Conservation (phyloP, 208 protist species). For the Leishmania tarentolae region DNA sequence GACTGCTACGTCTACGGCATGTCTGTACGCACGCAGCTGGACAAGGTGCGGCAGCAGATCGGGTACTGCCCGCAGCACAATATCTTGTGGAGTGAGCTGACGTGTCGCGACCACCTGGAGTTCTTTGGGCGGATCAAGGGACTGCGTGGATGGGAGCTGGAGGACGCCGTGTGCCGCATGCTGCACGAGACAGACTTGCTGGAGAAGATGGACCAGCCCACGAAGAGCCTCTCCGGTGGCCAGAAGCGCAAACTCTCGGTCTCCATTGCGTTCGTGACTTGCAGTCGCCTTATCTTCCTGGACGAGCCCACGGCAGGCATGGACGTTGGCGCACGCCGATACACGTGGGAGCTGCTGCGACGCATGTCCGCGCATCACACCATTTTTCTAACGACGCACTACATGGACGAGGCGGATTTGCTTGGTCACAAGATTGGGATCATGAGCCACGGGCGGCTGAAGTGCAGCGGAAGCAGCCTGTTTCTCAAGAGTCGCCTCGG, state of each 20-base stretch:
- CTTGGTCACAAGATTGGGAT: slow-evolving; percentile 94
- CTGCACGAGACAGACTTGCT: slow-evolving; percentile 55
- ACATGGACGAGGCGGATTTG: slow-evolving; percentile 98
- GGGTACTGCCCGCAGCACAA: slow-evolving; percentile 70
- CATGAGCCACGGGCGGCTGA: slow-evolving; percentile 67
- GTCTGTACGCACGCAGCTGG: slow-evolving; percentile 60
- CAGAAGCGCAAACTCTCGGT: slow-evolving; percentile 92
- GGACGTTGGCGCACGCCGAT: slow-evolving; percentile 80
- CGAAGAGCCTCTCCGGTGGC: slow-evolving; percentile 67
- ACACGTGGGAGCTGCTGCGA: slow-evolving; percentile 82
- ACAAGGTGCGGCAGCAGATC: slow-evolving; percentile 64
- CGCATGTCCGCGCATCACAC: slow-evolving; percentile 46
- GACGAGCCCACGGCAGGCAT: slow-evolving; percentile 92
- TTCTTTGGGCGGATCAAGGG: slow-evolving; percentile 92
- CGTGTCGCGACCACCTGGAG: slow-evolving; percentile 86
- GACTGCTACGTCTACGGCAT: slow-evolving; percentile 74
- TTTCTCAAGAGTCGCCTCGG: slow-evolving; percentile 56
- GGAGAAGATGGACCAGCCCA: slow-evolving; percentile 48
- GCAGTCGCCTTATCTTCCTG: slow-evolving; percentile 83
- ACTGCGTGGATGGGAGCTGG: slow-evolving; percentile 35
- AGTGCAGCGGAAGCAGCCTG: slow-evolving; percentile 54
- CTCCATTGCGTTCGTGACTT: slow-evolving; percentile 87
- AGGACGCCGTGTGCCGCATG: slow-evolving; percentile 42
- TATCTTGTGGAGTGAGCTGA: slow-evolving; percentile 81
- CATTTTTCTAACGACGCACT: slow-evolving; percentile 90